phyloP scores from a whole-genome alignment of 2,329 filamentous ascomycete genomes.

The Penicillium sp. region DNA sequence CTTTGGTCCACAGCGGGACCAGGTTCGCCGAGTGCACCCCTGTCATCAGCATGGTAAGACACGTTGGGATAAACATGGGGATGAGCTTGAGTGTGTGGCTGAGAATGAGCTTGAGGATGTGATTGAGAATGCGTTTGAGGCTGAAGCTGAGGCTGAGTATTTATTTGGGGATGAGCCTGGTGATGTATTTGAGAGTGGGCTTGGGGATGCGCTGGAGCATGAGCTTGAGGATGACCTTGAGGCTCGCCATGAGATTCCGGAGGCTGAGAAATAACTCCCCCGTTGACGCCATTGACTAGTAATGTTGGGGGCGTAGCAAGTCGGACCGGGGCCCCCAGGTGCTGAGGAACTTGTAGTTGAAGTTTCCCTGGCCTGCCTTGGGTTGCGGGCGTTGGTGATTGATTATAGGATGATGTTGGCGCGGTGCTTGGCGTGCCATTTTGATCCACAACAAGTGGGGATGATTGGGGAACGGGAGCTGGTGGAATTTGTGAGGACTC shows the following conservation, averaged over 20 bases:
- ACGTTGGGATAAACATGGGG: not conserved
- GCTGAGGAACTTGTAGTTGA: constrained; percentile 45
- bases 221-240: not conserved
- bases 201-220: not conserved
- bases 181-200: not conserved
- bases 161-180: not conserved
- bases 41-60: not conserved
- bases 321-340: constrained; percentile 41
- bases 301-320: constrained; percentile 46
- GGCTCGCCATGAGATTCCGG: not conserved
- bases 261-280: constrained; percentile 5
- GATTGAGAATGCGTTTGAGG: not conserved
- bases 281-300: constrained; percentile 39
- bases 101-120: not conserved
- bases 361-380: constrained; percentile 38
- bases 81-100: not conserved
- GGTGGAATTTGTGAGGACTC: constrained; percentile 46
- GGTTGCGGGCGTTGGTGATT: constrained; percentile 26
- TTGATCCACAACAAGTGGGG: constrained; percentile 47
- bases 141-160: not conserved
- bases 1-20: not conserved
- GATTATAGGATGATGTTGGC: constrained; percentile 23
- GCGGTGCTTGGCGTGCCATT: constrained; percentile 25
- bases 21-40: not conserved
- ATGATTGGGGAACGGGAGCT: constrained; percentile 36